Evolutionary conservation across 441 rosid genomes (phyloP).

Genomic region (Erodium trifolium): DNA sequence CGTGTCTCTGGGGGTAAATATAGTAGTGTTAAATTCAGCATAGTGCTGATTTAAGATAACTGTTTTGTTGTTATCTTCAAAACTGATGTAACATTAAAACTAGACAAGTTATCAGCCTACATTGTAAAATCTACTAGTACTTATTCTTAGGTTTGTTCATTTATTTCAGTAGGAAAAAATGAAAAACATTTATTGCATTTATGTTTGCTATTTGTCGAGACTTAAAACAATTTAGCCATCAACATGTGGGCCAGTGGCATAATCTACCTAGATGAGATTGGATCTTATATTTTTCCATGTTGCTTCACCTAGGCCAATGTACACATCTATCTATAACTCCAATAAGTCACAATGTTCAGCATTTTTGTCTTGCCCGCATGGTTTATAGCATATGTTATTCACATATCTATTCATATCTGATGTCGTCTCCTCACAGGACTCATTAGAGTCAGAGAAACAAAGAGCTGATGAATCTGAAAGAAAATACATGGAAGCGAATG

Average conservation of each 20-base stretch:
- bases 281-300: not conserved
- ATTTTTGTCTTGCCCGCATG: not conserved
- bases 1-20: not conserved
- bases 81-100: not conserved
- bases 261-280: not conserved
- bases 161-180: not conserved
- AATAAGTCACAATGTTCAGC: not conserved
- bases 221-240: not conserved
- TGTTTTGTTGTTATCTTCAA: not conserved
- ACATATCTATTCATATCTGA: conserved; percentile 3
- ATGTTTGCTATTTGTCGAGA: not conserved
- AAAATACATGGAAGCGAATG: conserved; percentile 51
- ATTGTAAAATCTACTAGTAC: not conserved
- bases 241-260: not conserved
- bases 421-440: conserved; percentile 31
- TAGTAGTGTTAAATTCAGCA: not conserved
- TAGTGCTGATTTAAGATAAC: not conserved
- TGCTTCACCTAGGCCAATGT: not conserved
- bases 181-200: not conserved
- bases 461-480: conserved; percentile 56
- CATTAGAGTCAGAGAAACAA: conserved; percentile 60
- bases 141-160: not conserved
- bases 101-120: not conserved
- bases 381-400: not conserved
- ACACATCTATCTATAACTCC: not conserved